phyloP scores from a whole-genome alignment of 2,329 filamentous ascomycete species.

The Alternaria brassicicola region DNA sequence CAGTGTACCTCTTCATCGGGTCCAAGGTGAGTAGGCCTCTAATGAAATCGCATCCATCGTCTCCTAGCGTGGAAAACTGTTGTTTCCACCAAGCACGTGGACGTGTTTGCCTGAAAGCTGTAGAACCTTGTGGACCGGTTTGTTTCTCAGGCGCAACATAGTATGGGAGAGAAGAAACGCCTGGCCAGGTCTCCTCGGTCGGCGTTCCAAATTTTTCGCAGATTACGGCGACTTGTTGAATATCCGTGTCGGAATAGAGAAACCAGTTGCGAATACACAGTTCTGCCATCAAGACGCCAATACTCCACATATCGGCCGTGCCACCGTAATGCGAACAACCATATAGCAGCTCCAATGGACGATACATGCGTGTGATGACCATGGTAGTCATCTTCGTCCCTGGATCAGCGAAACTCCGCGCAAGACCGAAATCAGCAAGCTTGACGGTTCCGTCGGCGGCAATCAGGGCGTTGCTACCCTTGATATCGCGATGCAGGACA shows the following conservation, averaged over 20 bases:
- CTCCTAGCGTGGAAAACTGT: conserved; percentile 79
- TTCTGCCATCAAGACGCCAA: conserved; percentile 92
- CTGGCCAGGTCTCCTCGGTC: conserved; percentile 93
- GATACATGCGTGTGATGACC: conserved; percentile 97
- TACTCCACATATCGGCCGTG: conserved; percentile 92
- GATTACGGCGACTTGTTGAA: conserved; percentile 85
- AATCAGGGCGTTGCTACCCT: conserved; percentile 96
- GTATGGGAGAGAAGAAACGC: conserved; percentile 77
- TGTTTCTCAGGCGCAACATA: conserved; percentile 71
- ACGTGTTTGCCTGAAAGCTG: conserved; percentile 62
- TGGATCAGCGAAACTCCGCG: conserved; percentile 86
- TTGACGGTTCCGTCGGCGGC: conserved; percentile 92
- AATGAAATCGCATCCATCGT: conserved; percentile 84
- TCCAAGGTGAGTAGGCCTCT: conserved; percentile 85
- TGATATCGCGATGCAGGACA: conserved; percentile 95
- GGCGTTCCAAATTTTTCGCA: conserved; percentile 87
- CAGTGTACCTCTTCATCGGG: conserved; percentile 81
- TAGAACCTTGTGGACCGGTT: conserved; percentile 35
- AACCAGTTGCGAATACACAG: conserved; percentile 83
- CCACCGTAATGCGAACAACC: conserved; percentile 88
- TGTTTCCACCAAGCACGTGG: conserved; percentile 74
- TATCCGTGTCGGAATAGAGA: conserved; percentile 80
- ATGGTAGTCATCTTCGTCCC: conserved; percentile 88
- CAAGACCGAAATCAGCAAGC: conserved; percentile 96
- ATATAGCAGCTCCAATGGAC: conserved; percentile 91